A percentile compares a stretch with the other conserved stretches of the same genome.
phyloP scores from a whole-genome alignment of 768 basidiomycete species.

The Hericium rajendrae region DNA sequence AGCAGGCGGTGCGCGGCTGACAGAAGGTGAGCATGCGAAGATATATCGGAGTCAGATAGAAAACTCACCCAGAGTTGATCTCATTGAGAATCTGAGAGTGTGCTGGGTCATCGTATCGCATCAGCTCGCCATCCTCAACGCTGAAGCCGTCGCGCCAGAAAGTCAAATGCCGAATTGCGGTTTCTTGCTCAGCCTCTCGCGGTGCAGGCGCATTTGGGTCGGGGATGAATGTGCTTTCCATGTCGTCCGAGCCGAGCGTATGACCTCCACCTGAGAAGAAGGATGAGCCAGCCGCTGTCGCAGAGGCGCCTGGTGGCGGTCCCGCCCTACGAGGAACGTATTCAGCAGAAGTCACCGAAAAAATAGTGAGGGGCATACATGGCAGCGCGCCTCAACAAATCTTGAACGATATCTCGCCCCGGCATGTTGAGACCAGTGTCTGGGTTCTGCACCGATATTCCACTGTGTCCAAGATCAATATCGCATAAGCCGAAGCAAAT shows the following conservation, averaged over 20 bases:
- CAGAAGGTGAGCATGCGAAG: background rate
- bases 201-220: conserved; percentile 45
- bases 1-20: conserved; percentile 68
- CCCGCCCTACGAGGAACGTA: background rate
- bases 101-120: conserved; percentile 73
- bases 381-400: conserved; percentile 72
- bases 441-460: conserved; percentile 84
- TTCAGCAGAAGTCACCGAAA: background rate
- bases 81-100: conserved; percentile 61
- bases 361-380: conserved; percentile 40
- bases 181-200: conserved; percentile 36
- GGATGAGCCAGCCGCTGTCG: conserved; percentile 14
- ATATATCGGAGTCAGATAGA: background rate
- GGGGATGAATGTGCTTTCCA: conserved; percentile 64
- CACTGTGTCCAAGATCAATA: conserved; percentile 36
- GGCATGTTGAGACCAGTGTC: conserved; percentile 36
- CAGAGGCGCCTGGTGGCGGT: conserved; percentile 1
- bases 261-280: conserved; percentile 69
- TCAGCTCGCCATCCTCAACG: conserved; percentile 79
- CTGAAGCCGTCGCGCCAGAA: conserved; percentile 94
- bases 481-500: no score
- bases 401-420: conserved; percentile 53
- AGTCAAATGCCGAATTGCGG: conserved; percentile 64
- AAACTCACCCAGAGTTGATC: conserved; percentile 68
- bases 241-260: conserved; percentile 85